Percentiles rank a stretch among this genome's conserved stretches.
Conservation (phyloP, 2,329 filamentous ascomycete species). For the Aureobasidium sp. region DNA sequence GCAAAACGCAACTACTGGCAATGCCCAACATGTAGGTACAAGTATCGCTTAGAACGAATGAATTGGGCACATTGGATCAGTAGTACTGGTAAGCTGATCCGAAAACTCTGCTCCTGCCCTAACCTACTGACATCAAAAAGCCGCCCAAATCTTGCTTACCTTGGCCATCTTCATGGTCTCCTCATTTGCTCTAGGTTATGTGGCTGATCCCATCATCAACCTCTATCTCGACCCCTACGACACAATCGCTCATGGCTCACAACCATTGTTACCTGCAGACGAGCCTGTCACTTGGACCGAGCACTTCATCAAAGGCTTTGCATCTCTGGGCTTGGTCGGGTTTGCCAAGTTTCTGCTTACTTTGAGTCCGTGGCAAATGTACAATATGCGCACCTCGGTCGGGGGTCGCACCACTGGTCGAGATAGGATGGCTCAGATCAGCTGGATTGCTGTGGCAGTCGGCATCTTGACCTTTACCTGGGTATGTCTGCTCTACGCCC, state of each 20-base stretch:
- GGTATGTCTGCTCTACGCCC: slow-evolving; percentile 45
- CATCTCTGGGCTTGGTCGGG: slow-evolving; percentile 81
- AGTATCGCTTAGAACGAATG: slow-evolving; percentile 71
- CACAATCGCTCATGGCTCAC: slow-evolving; percentile 27
- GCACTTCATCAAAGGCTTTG: slow-evolving; percentile 83
- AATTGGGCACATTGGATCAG: slow-evolving; percentile 61
- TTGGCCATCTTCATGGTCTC: slow-evolving; percentile 61
- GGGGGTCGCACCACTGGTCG: slow-evolving; percentile 59
- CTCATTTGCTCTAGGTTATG: slow-evolving; percentile 78
- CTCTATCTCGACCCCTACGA: slow-evolving; percentile 70
- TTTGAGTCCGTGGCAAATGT: slow-evolving; percentile 69
- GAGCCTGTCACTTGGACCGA: slow-evolving; percentile 61
- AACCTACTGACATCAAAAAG: slow-evolving; percentile 31
- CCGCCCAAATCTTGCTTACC: slow-evolving; percentile 65
- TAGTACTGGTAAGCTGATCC: slow-evolving; percentile 35
- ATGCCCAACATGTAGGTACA: slow-evolving; percentile 81
- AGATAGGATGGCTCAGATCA: slow-evolving; percentile 70
- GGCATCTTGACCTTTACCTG: slow-evolving; percentile 73
- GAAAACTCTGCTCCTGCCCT: background rate
- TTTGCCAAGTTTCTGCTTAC: slow-evolving; percentile 73
- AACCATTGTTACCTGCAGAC: slow-evolving; percentile 33
- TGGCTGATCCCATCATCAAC: slow-evolving; percentile 88
- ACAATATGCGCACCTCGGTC: slow-evolving; percentile 59
- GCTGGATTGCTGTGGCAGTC: slow-evolving; percentile 69
- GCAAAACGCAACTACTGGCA: slow-evolving; percentile 70